Evolutionary conservation across 257 asterid species (phyloP), one percentile per base, ranked within the genome.

Genomic region (Sherardia arvensis): DNA sequence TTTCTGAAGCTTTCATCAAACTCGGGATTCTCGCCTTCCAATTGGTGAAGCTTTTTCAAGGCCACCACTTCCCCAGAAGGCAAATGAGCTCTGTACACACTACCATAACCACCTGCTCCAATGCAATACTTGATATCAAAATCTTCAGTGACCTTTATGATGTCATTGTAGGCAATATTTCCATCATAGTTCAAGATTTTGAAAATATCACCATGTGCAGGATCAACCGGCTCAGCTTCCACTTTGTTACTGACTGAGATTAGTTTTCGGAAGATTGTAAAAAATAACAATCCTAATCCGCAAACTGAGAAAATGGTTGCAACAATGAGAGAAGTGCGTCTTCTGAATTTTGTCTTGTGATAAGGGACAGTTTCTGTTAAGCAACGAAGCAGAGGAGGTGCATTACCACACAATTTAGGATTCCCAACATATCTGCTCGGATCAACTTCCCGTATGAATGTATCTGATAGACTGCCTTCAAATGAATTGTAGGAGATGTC

Each of bases 131-230:
- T 40, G 34, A 61, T 38, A 23, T 43, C 55, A 43, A 62, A 62
- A 18, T 40, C 66, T 25, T 62, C 55, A 7, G 38, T 26, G 21
- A 26, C 66, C 18, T 18, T 23, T 25, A 62, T 40, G 55, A 62
- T 43, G 38, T 62, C 66, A 38, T 62, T 33, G 9, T 62, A 62
- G n/a, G 66, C 55, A 2, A 62, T 6, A 43, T 62, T 15, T 62
- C 55, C 55, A 15, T 62, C 66, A 7, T 40, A 62, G 25, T 62
- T 62, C 66, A 36, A 62, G 0, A 62, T 43, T 40, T 7, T 25
- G 5, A 62, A 40, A 15, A 40, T 40, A 8, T 43, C 55, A 14
- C 38, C 66, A 62, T 62, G 66, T 14, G 10, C 14, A 7, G 0
- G 4, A 7, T 62, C 55, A 15, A 25, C 40, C 36, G 0, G 36